A percentile compares a stretch with the other conserved stretches of the same genome.
Evolutionary conservation across 2,329 filamentous ascomycete species (phyloP).

Genomic region (Alternaria postmessia): DNA sequence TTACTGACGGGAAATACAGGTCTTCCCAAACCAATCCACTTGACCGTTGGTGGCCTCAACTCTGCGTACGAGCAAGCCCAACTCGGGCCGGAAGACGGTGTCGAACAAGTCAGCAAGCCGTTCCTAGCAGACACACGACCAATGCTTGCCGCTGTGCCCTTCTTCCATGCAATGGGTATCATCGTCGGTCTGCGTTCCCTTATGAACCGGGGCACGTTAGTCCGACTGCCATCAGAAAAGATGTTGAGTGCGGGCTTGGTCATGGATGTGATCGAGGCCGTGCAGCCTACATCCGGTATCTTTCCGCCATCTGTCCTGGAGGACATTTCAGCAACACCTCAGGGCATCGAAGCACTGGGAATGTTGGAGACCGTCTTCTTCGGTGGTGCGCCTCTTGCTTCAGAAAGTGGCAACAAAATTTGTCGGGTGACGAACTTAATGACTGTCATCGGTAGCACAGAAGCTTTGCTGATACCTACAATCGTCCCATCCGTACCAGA

Average conservation of each 20-base stretch:
- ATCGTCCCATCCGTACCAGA: background rate
- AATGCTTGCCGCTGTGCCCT: slow-evolving; percentile 3
- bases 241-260: slow-evolving; percentile 6
- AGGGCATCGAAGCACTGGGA: slow-evolving; percentile 1
- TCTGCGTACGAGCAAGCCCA: background rate
- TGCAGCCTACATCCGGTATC: background rate
- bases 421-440: background rate
- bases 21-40: slow-evolving; percentile 4
- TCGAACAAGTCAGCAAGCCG: background rate
- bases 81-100: background rate
- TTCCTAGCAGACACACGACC: background rate
- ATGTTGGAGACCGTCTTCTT: background rate
- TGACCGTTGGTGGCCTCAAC: slow-evolving; percentile 3
- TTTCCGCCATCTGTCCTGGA: slow-evolving; percentile 9
- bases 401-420: background rate
- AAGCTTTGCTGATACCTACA: background rate
- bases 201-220: slow-evolving; percentile 3
- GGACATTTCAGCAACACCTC: background rate
- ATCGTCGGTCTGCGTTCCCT: background rate
- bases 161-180: slow-evolving; percentile 8
- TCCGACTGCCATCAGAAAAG: background rate
- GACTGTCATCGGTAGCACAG: slow-evolving; percentile 1
- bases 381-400: slow-evolving; percentile 1
- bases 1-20: background rate
- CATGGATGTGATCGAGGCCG: background rate